phyloP scores from a whole-genome alignment of 176 grass and related monocot species.

The Eleusine coracana region DNA sequence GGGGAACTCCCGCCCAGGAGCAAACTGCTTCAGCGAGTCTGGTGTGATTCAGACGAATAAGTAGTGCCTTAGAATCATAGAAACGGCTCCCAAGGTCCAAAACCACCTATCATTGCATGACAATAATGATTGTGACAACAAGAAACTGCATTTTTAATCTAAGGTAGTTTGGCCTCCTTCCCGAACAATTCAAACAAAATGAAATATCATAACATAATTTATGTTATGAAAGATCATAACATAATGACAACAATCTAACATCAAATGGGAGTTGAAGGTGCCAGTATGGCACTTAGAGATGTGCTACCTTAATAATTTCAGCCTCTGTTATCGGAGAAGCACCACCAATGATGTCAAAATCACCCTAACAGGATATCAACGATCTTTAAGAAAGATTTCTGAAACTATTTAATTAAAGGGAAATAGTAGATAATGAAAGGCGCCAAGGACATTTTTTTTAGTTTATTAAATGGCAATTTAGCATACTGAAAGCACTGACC shows the following conservation, averaged over 20 bases:
- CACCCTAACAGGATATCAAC: constrained; percentile 60
- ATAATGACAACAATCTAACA: constrained; percentile 8
- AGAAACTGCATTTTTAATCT: constrained; percentile 15
- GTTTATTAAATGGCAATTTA: constrained; percentile 20
- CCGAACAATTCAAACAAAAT: not conserved
- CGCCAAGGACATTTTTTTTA: not conserved
- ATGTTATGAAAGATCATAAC: constrained; percentile 29
- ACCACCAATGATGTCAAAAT: constrained; percentile 98
- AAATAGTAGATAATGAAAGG: constrained; percentile 24
- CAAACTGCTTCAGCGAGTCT: constrained; percentile 85
- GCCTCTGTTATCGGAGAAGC: constrained; percentile 76
- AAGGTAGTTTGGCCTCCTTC: constrained; percentile 19
- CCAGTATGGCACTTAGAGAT: not conserved
- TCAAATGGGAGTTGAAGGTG: not conserved
- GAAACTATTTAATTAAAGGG: constrained; percentile 33
- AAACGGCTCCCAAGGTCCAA: constrained; percentile 75
- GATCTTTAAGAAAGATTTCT: constrained; percentile 26
- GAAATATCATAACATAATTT: not conserved
- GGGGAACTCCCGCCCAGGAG: constrained; percentile 78
- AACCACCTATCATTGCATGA: constrained; percentile 56
- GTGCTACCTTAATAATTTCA: constrained; percentile 79
- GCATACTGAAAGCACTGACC: constrained; percentile 51
- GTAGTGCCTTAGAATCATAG: constrained; percentile 70
- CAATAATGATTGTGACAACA: constrained; percentile 27
- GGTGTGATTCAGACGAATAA: constrained; percentile 83